phyloP scores from a whole-genome alignment of 1,284 basidiomycete species.

The Mycosarcoma mackinlayi region DNA sequence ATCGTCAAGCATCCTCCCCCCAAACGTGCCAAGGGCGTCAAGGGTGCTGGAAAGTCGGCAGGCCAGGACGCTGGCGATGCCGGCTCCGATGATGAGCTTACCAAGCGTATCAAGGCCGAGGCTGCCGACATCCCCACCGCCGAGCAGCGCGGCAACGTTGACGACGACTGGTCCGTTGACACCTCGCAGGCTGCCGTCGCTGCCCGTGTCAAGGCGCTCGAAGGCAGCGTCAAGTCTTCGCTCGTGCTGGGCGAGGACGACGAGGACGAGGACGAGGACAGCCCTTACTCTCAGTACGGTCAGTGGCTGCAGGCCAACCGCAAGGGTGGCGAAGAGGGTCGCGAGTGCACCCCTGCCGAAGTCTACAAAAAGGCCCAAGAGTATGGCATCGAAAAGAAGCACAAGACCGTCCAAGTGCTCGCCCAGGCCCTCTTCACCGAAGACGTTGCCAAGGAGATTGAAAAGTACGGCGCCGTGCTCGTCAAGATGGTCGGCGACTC shows the following conservation, averaged over 20 bases:
- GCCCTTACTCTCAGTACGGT: conserved; percentile 84
- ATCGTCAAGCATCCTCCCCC: conserved; percentile 96
- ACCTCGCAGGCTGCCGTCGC: conserved; percentile 91
- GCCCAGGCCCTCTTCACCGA: conserved; percentile 88
- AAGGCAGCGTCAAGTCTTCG: conserved; percentile 74
- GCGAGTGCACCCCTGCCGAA: conserved; percentile 70
- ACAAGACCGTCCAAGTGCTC: conserved; percentile 87
- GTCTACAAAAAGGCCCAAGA: conserved; percentile 92
- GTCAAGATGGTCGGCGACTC: conserved; percentile 74
- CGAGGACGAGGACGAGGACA: conserved; percentile 73
- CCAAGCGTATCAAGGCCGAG: conserved; percentile 72
- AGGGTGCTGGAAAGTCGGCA: conserved; percentile 68
- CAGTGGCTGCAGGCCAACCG: conserved; percentile 86
- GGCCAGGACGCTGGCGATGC: conserved; percentile 74
- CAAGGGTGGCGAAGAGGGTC: conserved; percentile 69
- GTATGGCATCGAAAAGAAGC: conserved; percentile 92
- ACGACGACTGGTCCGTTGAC: conserved; percentile 87
- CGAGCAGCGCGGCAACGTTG: conserved; percentile 71
- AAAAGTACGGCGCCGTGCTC: conserved; percentile 80
- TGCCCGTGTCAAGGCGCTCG: conserved; percentile 82
- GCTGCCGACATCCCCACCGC: conserved; percentile 67
- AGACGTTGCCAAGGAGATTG: conserved; percentile 80
- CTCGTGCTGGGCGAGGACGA: conserved; percentile 74
- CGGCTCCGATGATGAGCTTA: conserved; percentile 70
- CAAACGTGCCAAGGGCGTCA: conserved; percentile 71